phyloP scores from a whole-genome alignment of 768 basidiomycete species.

The Phaffia australis region DNA sequence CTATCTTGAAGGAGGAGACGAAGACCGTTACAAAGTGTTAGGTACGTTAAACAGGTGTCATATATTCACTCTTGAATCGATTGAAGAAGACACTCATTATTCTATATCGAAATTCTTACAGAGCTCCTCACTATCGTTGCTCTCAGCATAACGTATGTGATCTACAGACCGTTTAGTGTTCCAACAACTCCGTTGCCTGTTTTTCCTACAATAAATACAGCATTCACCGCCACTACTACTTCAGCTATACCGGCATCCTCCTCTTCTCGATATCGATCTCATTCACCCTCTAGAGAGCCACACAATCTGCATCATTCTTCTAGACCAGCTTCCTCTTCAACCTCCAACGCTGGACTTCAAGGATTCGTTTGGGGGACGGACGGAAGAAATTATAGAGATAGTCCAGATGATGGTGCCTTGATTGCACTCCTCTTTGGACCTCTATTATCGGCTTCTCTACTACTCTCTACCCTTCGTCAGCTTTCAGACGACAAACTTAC shows the following conservation, averaged over 20 bases:
- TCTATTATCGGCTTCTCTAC: constrained; percentile 59
- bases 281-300: not conserved
- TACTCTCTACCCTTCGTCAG: constrained; percentile 45
- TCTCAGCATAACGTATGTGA: constrained; percentile 12
- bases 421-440: constrained; percentile 77
- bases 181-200: not conserved
- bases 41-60: constrained; percentile 1
- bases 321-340: not conserved
- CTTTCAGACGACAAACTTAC: constrained; percentile 30
- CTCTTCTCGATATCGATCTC: not conserved
- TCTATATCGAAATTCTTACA: not conserved
- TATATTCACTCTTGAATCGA: not conserved
- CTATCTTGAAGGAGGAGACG: not conserved
- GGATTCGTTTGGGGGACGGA: constrained; percentile 39
- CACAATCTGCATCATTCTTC: not conserved
- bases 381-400: constrained; percentile 49
- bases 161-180: constrained; percentile 1
- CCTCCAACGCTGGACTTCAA: constrained; percentile 14
- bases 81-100: not conserved
- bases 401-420: constrained; percentile 71
- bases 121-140: constrained; percentile 5
- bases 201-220: not conserved
- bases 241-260: not conserved
- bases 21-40: constrained; percentile 12
- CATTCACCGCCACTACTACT: not conserved